Base-by-base conservation (phyloP, 768 basidiomycete species). In the Russula dissimulans region DNA sequence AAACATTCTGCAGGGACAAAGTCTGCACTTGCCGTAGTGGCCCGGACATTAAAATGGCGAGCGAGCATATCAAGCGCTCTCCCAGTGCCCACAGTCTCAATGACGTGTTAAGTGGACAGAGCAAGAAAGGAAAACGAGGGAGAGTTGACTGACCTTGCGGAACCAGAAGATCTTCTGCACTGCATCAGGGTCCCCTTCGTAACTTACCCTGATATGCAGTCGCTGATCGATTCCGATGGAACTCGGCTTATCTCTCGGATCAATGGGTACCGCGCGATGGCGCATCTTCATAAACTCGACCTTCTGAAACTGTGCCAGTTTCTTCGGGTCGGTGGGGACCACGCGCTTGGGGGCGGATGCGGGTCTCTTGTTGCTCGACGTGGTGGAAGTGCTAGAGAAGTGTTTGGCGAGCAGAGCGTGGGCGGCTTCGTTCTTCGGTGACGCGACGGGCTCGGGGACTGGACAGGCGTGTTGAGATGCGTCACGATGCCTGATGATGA, bases 211-310 rank as follows among this genome's bases (percentile, higher is more conserved):
- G 38, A 89, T 66, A 68, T 87, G 80, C 44, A 87, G 64, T 26
- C 88, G 79, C 59, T 87, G 77, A 26, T 81, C 78, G 46, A 81
- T 67, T 14, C 82, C 73, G 1, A 82, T 70, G 15, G 73, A 71
- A 11, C 76, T 73, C 1, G 71, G 54, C 54, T 73, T 79, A 67
- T 86, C 83, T 66, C 78, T 82, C 18, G 80, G 76, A 66, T 91
- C 83, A 8, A 75, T 81, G 3, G 88, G 81, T 44, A 74, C 65
- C 11, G 91, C 91, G 42, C 75, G 77, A 68, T 87, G 88, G 56
- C 84, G 82, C 78, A 92, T 79, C 68, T 83, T 88, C 79, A 91
- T 87, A 5, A 85, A 68, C 66, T 84, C 81, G 17, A 90, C 68
- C 65, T 81, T 82, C 57, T 78, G 77, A 60, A 77, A 70, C 62